Base-by-base conservation (phyloP, 192 early-diverging fungal species). In the Physocladia obscura region DNA sequence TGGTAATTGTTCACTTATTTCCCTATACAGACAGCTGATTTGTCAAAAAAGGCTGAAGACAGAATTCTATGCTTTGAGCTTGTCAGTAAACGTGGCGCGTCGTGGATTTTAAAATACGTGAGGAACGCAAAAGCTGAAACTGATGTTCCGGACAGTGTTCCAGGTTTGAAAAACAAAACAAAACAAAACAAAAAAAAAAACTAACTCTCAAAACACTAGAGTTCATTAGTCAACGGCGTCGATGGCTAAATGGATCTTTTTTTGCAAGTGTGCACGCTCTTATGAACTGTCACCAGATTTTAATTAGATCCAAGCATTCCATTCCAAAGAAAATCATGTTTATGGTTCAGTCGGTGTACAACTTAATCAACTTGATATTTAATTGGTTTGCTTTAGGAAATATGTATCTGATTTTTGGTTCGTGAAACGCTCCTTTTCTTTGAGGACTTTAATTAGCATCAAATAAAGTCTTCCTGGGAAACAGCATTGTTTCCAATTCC, bases 231-330 rank as follows among this genome's bases (percentile, higher is more conserved):
- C 92, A 94, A 65, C 79, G 92, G 37, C 77, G 92, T 65, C 81
- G 92, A 51, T 94, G 91, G 91, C 71, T 94, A 19, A 94, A 94
- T 71, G 92, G 92, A 3, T 90, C 89, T 11, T 91, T 91, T 75
- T 94, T 94, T 80, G 92, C 92, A 4, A 84, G 82, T 11, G 80
- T 94, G 27, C 90, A 94, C 70, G 80, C 90, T 11, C 74, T 92
- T 40, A 78, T 79, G 0, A 83, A 92, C 49, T 90, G 79, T 61
- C 70, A 80, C 35, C 86, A 91, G 69, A 88, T 94, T 30, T 5
- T 72, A 1, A 91, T 84, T 76, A 77, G 88, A 22, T 89, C 90
- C 3, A 85, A 83, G 4, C 92, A 92, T 59, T 69, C 75, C 27
- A 59, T 81, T 29, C 37, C 76, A 2, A 77, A 89, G 24, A 92